A percentile compares a stretch with the other conserved stretches of the same genome.
Conservation (phyloP, 352 stramenopile genomes). For the Phytophthora colocasiae region DNA sequence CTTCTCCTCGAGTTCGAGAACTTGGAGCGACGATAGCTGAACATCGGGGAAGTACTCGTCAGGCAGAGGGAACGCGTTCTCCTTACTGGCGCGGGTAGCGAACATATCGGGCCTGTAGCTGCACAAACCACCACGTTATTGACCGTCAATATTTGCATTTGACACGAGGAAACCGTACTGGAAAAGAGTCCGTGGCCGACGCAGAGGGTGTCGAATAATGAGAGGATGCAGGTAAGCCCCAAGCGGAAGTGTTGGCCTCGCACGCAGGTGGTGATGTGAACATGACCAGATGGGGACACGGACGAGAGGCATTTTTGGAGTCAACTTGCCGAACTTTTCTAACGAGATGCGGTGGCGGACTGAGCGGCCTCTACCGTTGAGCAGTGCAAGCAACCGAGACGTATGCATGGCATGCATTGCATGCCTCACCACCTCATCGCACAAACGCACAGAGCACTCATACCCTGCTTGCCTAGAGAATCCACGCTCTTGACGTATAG, state of each 20-base stretch:
- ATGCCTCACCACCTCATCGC: constrained; percentile 15
- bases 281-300: constrained; percentile 29
- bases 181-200: constrained; percentile 3
- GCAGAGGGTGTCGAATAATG: constrained; percentile 23
- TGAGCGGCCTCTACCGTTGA: not conserved
- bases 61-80: constrained; percentile 38
- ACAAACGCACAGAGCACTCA: constrained; percentile 6
- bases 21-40: constrained; percentile 33
- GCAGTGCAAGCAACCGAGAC: constrained; percentile 6
- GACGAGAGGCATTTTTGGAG: constrained; percentile 13
- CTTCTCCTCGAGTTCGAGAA: constrained; percentile 44
- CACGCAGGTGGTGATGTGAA: constrained; percentile 31
- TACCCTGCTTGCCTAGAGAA: not conserved
- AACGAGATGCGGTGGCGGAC: constrained; percentile 13
- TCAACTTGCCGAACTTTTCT: constrained; percentile 14
- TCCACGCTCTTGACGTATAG: constrained; percentile 14
- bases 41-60: constrained; percentile 56
- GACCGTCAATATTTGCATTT: not conserved
- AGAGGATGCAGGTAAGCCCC: constrained; percentile 5
- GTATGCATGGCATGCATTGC: too few relatives aligned
- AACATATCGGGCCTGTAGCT: constrained; percentile 16
- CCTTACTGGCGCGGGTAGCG: constrained; percentile 11
- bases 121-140: constrained; percentile 9
- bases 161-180: not conserved
- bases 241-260: constrained; percentile 5